Evolutionary conservation across 2,329 filamentous ascomycete species (phyloP).

Genomic region (Diaporthe caulivora): DNA sequence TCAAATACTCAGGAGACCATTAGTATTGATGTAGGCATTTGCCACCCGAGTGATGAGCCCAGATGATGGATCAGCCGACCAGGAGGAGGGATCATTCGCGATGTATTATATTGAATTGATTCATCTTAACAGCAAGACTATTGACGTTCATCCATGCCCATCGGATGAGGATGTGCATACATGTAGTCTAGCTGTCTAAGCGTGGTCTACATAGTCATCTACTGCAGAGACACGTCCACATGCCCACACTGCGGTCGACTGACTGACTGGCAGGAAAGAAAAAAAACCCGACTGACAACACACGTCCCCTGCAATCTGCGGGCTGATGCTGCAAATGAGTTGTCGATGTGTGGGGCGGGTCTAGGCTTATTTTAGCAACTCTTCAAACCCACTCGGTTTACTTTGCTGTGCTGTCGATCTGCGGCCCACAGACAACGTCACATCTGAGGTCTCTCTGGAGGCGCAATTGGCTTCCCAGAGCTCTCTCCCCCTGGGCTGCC

Average conservation of each 20-base stretch:
- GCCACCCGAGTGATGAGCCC: neutral
- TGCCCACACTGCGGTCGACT: neutral
- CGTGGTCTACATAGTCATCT: too few species aligned
- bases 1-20: too few species aligned
- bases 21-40: neutral
- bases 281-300: neutral
- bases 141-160: constrained; percentile 1
- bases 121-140: neutral
- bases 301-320: constrained; percentile 24
- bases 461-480: neutral
- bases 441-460: neutral
- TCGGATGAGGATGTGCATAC: constrained; percentile 1
- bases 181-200: too few species aligned
- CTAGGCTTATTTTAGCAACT: constrained; percentile 31
- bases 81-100: neutral
- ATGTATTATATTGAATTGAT: too few species aligned
- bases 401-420: constrained; percentile 11
- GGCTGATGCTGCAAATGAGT: constrained; percentile 26
- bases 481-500: constrained; percentile 7
- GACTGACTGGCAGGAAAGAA: neutral
- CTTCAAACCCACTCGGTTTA: constrained; percentile 9
- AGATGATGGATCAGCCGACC: neutral
- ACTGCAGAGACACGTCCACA: constrained; percentile 17
- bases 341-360: constrained; percentile 18
- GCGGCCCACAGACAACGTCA: constrained; percentile 32